These are phyloP conservation scores for Pneumocystis jirovecii DNA, from an alignment of 1,139 yeast genomes.

Conservation along the genomic window DNA sequence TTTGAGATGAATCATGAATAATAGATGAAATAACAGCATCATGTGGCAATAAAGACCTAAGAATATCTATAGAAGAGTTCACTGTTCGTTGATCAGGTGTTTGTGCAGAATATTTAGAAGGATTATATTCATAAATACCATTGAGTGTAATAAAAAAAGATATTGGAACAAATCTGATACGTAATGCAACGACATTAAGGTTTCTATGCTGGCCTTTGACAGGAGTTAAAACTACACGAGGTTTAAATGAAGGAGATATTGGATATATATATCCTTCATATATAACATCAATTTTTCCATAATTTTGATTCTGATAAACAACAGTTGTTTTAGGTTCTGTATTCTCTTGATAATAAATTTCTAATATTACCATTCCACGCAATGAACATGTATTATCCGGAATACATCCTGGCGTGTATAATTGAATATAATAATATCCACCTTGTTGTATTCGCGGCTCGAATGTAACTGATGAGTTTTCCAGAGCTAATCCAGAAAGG, in stretches of 20 bases:
- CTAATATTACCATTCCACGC: conserved; percentile 68
- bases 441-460: conserved; percentile 57
- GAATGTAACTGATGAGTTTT: conserved; percentile 38
- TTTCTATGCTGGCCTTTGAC: conserved; percentile 28
- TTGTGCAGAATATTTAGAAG: conserved; percentile 44
- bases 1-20: conserved; percentile 6
- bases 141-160: conserved; percentile 31
- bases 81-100: conserved; percentile 37
- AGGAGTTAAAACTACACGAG: conserved; percentile 33
- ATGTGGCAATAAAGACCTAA: conserved; percentile 36
- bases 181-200: conserved; percentile 54
- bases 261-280: conserved; percentile 56
- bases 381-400: conserved; percentile 49
- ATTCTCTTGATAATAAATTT: conserved; percentile 36
- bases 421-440: conserved; percentile 57
- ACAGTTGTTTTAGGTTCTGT: conserved; percentile 29
- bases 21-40: conserved; percentile 30
- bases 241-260: conserved; percentile 29
- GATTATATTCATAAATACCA: conserved; percentile 71
- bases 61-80: conserved; percentile 49
- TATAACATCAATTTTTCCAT: conserved; percentile 65
- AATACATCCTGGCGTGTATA: conserved; percentile 80
- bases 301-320: conserved; percentile 66
- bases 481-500: conserved; percentile 22
- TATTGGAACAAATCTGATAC: conserved; percentile 40